Evolutionary conservation across 2,329 filamentous ascomycete genomes (phyloP).

Genomic region (Bipolaris cookei): DNA sequence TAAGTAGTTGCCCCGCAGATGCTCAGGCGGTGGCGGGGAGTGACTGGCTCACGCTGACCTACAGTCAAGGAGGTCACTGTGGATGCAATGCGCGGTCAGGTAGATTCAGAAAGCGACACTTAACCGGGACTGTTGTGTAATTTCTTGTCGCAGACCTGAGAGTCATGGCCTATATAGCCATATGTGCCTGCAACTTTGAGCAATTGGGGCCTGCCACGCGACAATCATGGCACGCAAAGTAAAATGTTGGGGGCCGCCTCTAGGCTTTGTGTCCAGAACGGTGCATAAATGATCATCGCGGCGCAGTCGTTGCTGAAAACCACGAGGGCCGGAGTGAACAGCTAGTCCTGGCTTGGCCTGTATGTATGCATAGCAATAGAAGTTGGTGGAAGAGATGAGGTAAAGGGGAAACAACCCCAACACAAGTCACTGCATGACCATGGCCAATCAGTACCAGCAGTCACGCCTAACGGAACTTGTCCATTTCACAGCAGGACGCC

Average conservation of each 20-base stretch:
- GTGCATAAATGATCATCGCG: conserved; percentile 7
- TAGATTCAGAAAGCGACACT: conserved; percentile 7
- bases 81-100: not conserved
- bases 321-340: conserved; percentile 3
- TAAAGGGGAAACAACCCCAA: conserved; percentile 10
- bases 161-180: not conserved
- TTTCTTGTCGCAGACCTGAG: conserved; percentile 1
- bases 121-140: conserved; percentile 8
- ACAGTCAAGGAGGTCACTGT: not conserved
- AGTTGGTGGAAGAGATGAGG: conserved; percentile 16
- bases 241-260: conserved; percentile 8
- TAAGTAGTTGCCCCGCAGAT: conserved; percentile 5
- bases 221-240: not conserved
- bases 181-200: conserved; percentile 12
- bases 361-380: conserved; percentile 7
- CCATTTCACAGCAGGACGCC: conserved; percentile 15
- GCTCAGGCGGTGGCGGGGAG: conserved; percentile 9
- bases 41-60: conserved; percentile 9
- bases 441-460: conserved; percentile 18
- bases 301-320: conserved; percentile 3
- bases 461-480: conserved; percentile 13
- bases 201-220: conserved; percentile 15
- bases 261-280: conserved; percentile 4
- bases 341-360: not conserved
- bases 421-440: conserved; percentile 11